phyloP scores from a whole-genome alignment of 352 stramenopile genomes.

The Globisporangium emineosum region DNA sequence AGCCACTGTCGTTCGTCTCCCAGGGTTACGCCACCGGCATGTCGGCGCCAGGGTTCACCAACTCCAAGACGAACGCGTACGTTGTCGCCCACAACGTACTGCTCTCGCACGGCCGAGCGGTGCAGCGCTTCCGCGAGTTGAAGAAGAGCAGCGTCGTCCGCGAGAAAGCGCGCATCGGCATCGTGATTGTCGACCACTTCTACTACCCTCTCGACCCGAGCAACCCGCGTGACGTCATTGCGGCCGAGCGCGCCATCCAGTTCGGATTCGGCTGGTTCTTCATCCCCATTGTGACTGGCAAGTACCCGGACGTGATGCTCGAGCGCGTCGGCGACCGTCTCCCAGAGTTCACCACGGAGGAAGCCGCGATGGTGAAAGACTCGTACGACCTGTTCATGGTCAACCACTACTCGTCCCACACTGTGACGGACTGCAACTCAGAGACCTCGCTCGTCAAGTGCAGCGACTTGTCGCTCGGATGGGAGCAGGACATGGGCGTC shows the following conservation, averaged over 20 bases:
- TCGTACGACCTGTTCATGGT: slow-evolving; percentile 94
- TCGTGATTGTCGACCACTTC: slow-evolving; percentile 89
- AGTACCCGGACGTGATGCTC: slow-evolving; percentile 92
- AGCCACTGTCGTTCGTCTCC: slow-evolving; percentile 88
- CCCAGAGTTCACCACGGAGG: slow-evolving; percentile 78
- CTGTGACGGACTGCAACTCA: slow-evolving; percentile 48
- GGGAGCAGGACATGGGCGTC: slow-evolving; percentile 43
- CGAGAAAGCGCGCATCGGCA: slow-evolving; percentile 82
- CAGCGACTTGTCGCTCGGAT: slow-evolving; percentile 29
- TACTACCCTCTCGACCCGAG: slow-evolving; percentile 69
- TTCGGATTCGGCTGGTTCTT: slow-evolving; percentile 92
- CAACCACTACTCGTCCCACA: slow-evolving; percentile 88
- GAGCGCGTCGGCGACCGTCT: slow-evolving; percentile 70
- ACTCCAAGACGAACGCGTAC: slow-evolving; percentile 47
- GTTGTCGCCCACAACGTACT: slow-evolving; percentile 87
- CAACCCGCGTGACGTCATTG: slow-evolving; percentile 38
- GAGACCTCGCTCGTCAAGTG: slow-evolving; percentile 31
- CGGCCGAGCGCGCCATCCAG: slow-evolving; percentile 81
- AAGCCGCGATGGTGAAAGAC: slow-evolving; percentile 69
- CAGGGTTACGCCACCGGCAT: slow-evolving; percentile 83
- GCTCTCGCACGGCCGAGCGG: slow-evolving; percentile 84
- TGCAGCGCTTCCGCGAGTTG: slow-evolving; percentile 79
- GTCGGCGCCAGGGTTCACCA: slow-evolving; percentile 27
- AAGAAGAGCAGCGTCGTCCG: slow-evolving; percentile 36
- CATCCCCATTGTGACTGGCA: slow-evolving; percentile 86